Percentiles rank a stretch among this genome's conserved stretches.
These are phyloP conservation scores for Salix arbutifolia DNA, from an alignment of 345 rosid species.

Conservation along the genomic window DNA sequence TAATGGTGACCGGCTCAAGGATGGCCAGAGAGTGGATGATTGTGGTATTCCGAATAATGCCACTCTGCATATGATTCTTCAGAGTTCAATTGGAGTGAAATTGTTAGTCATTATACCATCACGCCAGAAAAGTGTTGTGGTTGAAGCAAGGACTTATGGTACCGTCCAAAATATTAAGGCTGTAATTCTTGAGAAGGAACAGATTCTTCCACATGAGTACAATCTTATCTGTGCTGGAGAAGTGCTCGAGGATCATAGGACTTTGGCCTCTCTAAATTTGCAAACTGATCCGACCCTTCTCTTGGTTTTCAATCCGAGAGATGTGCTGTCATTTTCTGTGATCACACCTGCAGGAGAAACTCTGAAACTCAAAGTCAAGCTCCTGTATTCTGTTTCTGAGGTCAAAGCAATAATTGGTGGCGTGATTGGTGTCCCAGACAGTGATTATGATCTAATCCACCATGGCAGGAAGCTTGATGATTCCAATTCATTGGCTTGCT, in stretches of 20 bases:
- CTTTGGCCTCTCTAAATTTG: conserved; percentile 23
- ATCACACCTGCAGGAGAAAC: conserved; percentile 13
- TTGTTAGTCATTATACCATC: conserved; percentile 21
- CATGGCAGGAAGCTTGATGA: conserved; percentile 27
- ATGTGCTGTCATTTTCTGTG: conserved; percentile 22
- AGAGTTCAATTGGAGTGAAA: background rate
- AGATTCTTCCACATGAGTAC: conserved; percentile 22
- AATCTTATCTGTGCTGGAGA: conserved; percentile 26
- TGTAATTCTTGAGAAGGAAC: conserved; percentile 21
- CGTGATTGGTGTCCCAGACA: background rate
- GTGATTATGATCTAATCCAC: conserved; percentile 4
- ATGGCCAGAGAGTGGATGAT: conserved; percentile 20
- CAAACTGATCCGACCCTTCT: conserved; percentile 19
- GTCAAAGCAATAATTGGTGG: conserved; percentile 30
- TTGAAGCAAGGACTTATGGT: conserved; percentile 22
- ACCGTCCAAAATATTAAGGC: conserved; percentile 24
- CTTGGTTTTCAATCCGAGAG: conserved; percentile 23
- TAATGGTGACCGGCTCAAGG: conserved; percentile 23
- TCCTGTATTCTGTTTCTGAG: conserved; percentile 16
- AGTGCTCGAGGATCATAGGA: conserved; percentile 25
- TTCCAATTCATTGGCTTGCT: conserved; percentile 31
- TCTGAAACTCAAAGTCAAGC: conserved; percentile 21
- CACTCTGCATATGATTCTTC: conserved; percentile 20
- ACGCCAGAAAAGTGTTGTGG: conserved; percentile 2
- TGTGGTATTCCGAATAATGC: conserved; percentile 21